Percentiles rank a stretch among this genome's conserved stretches.
Evolutionary conservation across 306 rosid species (phyloP).

Genomic region (Gynostemma pentaphyllum): DNA sequence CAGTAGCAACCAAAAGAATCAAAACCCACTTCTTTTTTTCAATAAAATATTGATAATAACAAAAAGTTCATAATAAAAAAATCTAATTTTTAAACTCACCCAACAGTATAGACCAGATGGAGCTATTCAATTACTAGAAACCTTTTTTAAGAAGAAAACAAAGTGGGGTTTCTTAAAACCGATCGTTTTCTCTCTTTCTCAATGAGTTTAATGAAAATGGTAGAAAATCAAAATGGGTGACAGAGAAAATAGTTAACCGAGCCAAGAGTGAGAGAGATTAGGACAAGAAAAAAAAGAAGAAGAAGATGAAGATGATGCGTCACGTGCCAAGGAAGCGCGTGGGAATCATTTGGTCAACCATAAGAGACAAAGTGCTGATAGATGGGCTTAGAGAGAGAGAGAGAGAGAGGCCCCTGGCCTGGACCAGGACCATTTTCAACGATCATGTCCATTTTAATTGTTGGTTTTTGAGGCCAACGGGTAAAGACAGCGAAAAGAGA

Average conservation of each 20-base stretch:
- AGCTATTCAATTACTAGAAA: no score
- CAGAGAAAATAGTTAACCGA: constrained; percentile 24
- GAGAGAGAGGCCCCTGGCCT: no score
- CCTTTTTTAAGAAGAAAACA: constrained; percentile 6
- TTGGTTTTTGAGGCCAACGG: neutral
- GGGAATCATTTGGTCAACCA: constrained; percentile 23
- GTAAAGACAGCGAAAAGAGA: neutral
- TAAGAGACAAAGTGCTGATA: constrained; percentile 20
- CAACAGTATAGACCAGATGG: constrained; percentile 19
- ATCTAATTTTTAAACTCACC: constrained; percentile 30
- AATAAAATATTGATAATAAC: neutral
- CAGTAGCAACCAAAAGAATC: neutral
- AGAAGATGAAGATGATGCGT: neutral
- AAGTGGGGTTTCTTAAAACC: constrained; percentile 17
- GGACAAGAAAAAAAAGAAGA: neutral
- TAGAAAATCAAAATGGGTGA: constrained; percentile 23
- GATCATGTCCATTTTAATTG: neutral
- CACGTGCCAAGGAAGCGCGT: constrained; percentile 36
- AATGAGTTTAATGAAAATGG: neutral
- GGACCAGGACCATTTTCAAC: neutral
- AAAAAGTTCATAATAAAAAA: neutral
- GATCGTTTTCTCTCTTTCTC: neutral
- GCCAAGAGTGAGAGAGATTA: constrained; percentile 14
- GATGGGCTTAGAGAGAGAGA: neutral
- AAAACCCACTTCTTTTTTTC: neutral